Base-by-base conservation (phyloP, 225 moss, liverwort and hornwort species). In the Pseudoscleropodium purum region DNA sequence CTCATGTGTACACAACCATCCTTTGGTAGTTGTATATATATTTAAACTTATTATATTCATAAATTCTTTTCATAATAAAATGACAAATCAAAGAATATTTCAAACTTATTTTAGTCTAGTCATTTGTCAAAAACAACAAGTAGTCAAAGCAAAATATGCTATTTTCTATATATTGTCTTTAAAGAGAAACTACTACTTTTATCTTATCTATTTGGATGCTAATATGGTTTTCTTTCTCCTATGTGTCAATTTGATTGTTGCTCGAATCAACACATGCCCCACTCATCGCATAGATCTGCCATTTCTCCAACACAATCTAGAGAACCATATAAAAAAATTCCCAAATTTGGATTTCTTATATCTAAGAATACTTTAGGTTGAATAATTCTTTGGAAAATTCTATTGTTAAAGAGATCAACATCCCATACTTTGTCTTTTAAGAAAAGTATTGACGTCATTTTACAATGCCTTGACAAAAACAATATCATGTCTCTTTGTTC, bases 201-300 rank as follows among this genome's bases (percentile, higher is more conserved):
- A 3, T 52, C 21, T 51, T 52, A 3, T 29, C 52, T 3, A 52
- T 52, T 51, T 52, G 5, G 5, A 52, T 77, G 8, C 34, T 52
- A 77, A 23, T 49, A 8, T 36, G 34, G 0, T 21, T 77, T 8
- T 34, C 13, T 34, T 52, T 52, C 19, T 75, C 7, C 2, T 18
- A 31, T 21, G 8, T 21, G 7, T 13, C 0, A 1, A 75, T 49
- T 75, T 0, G 1, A 49, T 10, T 0, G 0, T 75, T 30, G 7
- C 20, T 51, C 33, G 5, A 49, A 49, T 51, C 20, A 75, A 33
- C 4, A 31, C 7, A 49, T 49, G 49, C 18, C 1, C 19, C 19
- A 47, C 19, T 49, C 33, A 18, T 27, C 1, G 0, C 0, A 15
- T 15, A 1, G 16, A 27, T 17, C 3, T 7, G 5, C 27, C 27